These are phyloP conservation scores for Lipomyces spencermartinsiae DNA, from an alignment of 805 yeast species.

Conservation along the genomic window DNA sequence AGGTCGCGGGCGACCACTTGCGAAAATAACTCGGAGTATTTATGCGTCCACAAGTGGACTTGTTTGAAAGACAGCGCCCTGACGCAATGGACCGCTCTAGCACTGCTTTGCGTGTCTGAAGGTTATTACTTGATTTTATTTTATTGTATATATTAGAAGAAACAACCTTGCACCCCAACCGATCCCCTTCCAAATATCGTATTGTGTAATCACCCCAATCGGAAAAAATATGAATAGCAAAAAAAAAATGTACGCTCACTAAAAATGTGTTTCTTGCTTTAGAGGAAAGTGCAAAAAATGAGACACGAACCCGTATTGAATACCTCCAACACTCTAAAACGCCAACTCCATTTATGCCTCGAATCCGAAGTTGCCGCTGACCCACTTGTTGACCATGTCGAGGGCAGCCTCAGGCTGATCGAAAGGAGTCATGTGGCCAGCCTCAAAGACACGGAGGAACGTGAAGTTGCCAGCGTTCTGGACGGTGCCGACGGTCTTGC, in stretches of 20 bases:
- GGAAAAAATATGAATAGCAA: background rate
- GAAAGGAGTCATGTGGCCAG: slow-evolving; percentile 96
- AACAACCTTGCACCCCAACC: background rate
- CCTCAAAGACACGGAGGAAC: slow-evolving; percentile 82
- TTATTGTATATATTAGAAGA: too few relatives aligned
- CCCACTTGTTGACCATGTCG: slow-evolving; percentile 87
- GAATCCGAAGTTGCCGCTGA: slow-evolving; percentile 61
- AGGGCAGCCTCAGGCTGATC: slow-evolving; percentile 82
- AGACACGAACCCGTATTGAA: background rate
- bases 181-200: background rate
- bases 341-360: slow-evolving; percentile 5
- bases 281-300: background rate
- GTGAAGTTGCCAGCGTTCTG: slow-evolving; percentile 77
- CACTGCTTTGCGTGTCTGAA: background rate
- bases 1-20: too few relatives aligned
- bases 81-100: background rate
- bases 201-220: background rate
- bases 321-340: background rate
- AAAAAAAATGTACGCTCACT: too few relatives aligned
- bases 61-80: background rate
- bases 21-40: too few relatives aligned
- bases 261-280: too few relatives aligned
- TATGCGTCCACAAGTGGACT: too few relatives aligned
- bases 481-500: slow-evolving; percentile 68
- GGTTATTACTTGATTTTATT: background rate